Evolutionary conservation across 768 basidiomycete species (phyloP).

Genomic region (Pleurotus tuoliensis): DNA sequence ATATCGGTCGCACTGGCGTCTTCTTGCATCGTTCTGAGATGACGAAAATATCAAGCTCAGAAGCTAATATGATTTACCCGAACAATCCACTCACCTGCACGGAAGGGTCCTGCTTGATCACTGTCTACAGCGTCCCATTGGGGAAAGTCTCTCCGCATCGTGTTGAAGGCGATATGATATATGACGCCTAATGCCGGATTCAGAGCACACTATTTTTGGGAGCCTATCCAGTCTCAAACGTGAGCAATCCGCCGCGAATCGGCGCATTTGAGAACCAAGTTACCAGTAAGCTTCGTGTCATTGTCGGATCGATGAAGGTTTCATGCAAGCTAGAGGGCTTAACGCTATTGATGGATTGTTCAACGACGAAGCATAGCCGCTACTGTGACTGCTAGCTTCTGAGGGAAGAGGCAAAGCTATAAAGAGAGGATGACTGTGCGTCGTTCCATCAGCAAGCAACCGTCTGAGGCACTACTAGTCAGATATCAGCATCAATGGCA

Average conservation of each 20-base stretch:
- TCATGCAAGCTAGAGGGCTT: not conserved
- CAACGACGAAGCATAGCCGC: not conserved
- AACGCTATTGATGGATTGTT: not conserved
- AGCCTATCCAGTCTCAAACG: conserved; percentile 1
- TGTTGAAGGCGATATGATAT: not conserved
- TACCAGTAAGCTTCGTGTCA: not conserved
- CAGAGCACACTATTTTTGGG: not conserved
- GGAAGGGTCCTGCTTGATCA: not conserved
- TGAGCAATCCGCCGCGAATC: not conserved
- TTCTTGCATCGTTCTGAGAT: not conserved
- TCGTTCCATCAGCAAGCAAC: not conserved
- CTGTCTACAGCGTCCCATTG: not conserved
- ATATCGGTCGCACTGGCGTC: too few species aligned
- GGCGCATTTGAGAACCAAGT: not conserved
- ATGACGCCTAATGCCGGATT: not conserved
- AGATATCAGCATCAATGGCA: not conserved
- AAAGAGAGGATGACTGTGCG: not conserved
- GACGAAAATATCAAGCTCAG: not conserved
- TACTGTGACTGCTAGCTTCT: too few species aligned
- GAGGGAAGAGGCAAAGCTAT: not conserved
- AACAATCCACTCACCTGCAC: not conserved
- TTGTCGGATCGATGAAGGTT: not conserved
- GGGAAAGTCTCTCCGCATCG: not conserved
- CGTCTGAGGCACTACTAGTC: not conserved
- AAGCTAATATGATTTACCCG: too few species aligned